A percentile compares a stretch with the other conserved stretches of the same genome.
Evolutionary conservation across 2,329 filamentous ascomycete genomes (phyloP).

Genomic region (Fusarium graminum): DNA sequence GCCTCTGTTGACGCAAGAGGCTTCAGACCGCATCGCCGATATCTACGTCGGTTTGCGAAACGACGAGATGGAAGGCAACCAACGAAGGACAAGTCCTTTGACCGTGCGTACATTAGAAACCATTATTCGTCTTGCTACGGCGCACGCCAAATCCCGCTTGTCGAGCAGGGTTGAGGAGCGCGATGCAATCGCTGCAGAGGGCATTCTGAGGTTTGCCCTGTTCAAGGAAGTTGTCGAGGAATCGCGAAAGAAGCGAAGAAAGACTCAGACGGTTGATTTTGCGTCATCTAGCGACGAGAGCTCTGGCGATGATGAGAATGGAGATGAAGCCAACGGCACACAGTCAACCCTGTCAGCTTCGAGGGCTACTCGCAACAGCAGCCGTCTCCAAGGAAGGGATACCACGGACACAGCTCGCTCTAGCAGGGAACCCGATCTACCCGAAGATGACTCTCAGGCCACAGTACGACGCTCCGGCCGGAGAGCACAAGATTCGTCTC

Average conservation of each 20-base stretch:
- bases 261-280: conserved; percentile 70
- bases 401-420: conserved; percentile 45
- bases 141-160: conserved; percentile 92
- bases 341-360: conserved; percentile 44
- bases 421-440: conserved; percentile 57
- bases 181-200: conserved; percentile 88
- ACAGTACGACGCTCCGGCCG: conserved; percentile 60
- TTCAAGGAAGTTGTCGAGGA: conserved; percentile 94
- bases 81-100: conserved; percentile 92
- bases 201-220: conserved; percentile 90
- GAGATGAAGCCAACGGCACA: conserved; percentile 68
- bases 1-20: conserved; percentile 89
- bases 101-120: conserved; percentile 98
- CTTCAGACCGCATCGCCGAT: conserved; percentile 89
- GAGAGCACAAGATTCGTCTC: conserved; percentile 56
- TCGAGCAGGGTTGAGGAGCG: conserved; percentile 90
- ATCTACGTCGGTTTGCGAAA: conserved; percentile 94
- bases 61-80: conserved; percentile 94
- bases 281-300: conserved; percentile 71
- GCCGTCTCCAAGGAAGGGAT: conserved; percentile 43
- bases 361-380: conserved; percentile 50
- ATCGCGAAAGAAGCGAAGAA: conserved; percentile 85
- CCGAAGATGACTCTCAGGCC: conserved; percentile 53
- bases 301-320: conserved; percentile 67
- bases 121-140: conserved; percentile 95